These are phyloP conservation scores for Conticribra guillardii DNA, from an alignment of 108 stramenopile species.

Conservation along the genomic window DNA sequence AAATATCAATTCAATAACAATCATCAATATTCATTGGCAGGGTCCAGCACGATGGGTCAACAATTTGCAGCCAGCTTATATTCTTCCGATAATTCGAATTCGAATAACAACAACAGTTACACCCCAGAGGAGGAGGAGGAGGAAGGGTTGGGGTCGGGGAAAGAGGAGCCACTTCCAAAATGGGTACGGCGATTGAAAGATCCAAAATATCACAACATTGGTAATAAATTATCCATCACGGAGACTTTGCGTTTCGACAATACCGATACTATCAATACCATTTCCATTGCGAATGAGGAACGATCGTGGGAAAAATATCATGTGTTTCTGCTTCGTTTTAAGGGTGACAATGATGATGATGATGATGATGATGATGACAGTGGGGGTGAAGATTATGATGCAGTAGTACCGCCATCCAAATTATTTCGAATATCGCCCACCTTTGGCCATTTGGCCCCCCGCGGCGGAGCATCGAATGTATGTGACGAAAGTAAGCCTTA, in stretches of 20 bases:
- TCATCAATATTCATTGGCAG: neutral
- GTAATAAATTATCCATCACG: neutral
- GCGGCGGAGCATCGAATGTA: conserved; percentile 1
- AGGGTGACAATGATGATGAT: neutral
- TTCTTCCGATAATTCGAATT: neutral
- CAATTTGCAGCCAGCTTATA: neutral
- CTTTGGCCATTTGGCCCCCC: neutral
- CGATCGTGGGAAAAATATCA: conserved; percentile 9
- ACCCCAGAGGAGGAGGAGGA: neutral
- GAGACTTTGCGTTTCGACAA: neutral
- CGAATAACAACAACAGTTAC: no score
- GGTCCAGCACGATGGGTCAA: neutral
- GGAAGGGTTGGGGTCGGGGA: neutral
- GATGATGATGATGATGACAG: neutral
- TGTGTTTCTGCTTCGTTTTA: neutral
- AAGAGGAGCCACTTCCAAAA: neutral
- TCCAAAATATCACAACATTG: neutral
- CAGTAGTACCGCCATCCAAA: neutral
- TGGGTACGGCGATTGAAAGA: conserved; percentile 2
- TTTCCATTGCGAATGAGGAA: neutral
- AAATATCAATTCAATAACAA: neutral
- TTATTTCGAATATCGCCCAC: neutral
- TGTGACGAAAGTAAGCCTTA: conserved; percentile 3
- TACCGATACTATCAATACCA: neutral
- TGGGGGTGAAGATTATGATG: neutral